Percentiles rank a stretch among this genome's conserved stretches.
Conservation (phyloP, 2,329 filamentous ascomycete genomes). For the Fusarium torulosum region DNA sequence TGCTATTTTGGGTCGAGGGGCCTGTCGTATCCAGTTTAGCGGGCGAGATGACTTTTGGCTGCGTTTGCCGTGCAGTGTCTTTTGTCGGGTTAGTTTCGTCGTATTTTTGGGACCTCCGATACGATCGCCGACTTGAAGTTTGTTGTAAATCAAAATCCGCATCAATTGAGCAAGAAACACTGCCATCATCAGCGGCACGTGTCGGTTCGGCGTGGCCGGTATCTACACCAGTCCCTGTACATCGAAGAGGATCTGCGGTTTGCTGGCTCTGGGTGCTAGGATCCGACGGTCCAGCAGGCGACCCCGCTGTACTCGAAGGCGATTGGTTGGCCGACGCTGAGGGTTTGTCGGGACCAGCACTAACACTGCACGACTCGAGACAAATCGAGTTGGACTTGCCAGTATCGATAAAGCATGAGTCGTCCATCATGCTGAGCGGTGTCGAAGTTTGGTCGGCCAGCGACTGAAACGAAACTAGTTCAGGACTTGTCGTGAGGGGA, state of each 20-base stretch:
- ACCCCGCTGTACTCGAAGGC: constrained; percentile 24
- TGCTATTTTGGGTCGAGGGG: constrained; percentile 46
- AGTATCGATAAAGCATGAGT: constrained; percentile 41
- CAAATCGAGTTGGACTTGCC: constrained; percentile 24
- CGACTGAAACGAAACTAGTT: constrained; percentile 48
- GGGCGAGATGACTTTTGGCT: constrained; percentile 39
- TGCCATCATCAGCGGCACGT: constrained; percentile 35
- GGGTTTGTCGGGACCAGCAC: constrained; percentile 39
- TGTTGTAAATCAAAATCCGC: constrained; percentile 10
- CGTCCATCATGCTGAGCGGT: constrained; percentile 49
- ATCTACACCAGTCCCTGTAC: constrained; percentile 26
- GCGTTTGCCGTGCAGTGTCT: constrained; percentile 13
- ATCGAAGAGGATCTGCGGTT: constrained; percentile 34
- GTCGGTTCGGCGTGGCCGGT: constrained; percentile 33
- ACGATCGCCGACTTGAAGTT: constrained; percentile 12
- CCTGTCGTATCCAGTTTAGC: constrained; percentile 37
- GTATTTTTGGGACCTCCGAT: background rate
- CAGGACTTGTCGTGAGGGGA: constrained; percentile 46
- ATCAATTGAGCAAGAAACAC: constrained; percentile 15
- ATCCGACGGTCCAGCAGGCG: constrained; percentile 22
- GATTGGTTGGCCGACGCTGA: constrained; percentile 36
- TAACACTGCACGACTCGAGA: constrained; percentile 28
- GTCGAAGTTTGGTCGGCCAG: constrained; percentile 49
- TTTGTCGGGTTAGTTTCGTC: constrained; percentile 4
- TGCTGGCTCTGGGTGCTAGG: constrained; percentile 29